Conservation (phyloP, 139 green algal species). For the Auxenochlorella pyrenoidosa region DNA sequence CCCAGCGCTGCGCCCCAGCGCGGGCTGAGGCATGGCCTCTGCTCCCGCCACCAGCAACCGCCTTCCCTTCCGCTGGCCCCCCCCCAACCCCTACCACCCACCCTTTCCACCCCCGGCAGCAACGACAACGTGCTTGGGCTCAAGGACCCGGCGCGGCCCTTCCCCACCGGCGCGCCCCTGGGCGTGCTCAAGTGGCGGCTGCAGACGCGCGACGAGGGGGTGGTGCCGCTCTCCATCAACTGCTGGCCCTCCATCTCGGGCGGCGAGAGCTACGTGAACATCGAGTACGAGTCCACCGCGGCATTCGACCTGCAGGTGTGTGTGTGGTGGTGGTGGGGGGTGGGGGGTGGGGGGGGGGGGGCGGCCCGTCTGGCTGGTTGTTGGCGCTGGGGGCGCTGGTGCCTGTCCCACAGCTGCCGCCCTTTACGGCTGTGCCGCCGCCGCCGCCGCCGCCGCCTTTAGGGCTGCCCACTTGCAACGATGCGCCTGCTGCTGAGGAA, state of each 20-base stretch:
- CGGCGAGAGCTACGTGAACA: slow-evolving; percentile 94
- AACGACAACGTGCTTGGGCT: slow-evolving; percentile 83
- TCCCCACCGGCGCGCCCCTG: slow-evolving; percentile 88
- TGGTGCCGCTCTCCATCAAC: slow-evolving; percentile 85
- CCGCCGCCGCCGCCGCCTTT: no score
- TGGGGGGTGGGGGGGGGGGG: no score
- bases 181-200: slow-evolving; percentile 98
- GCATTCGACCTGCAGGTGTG: slow-evolving; percentile 79
- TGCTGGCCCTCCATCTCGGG: slow-evolving; percentile 93
- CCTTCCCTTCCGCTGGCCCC: neutral
- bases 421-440: no score
- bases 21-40: no score
- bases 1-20: no score
- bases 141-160: slow-evolving; percentile 94
- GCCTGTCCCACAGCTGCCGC: no score
- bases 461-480: no score
- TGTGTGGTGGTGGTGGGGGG: no score
- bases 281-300: slow-evolving; percentile 95
- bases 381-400: no score
- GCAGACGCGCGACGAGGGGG: slow-evolving; percentile 74
- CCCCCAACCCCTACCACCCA: no score
- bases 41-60: neutral
- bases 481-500: no score
- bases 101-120: slow-evolving; percentile 1
- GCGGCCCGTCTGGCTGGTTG: no score